These are phyloP conservation scores for Zostera marina DNA, from an alignment of 116 monocot species.

Conservation along the genomic window DNA sequence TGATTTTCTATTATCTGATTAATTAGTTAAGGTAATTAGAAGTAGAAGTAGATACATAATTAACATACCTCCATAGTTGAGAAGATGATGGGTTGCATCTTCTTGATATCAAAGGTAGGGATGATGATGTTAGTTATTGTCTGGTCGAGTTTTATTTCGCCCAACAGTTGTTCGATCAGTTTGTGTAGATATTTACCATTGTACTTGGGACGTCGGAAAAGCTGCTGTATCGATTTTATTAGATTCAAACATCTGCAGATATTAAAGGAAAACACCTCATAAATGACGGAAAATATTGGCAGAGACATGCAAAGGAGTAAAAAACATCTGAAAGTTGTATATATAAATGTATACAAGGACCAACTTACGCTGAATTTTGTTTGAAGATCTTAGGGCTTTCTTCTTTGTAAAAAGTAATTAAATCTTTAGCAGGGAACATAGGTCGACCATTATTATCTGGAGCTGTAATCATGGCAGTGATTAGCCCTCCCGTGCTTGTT, in stretches of 20 bases:
- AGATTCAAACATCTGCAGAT: not conserved
- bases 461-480: conserved; percentile 9
- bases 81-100: conserved; percentile 24
- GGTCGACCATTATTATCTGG: conserved; percentile 6
- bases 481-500: conserved; percentile 12
- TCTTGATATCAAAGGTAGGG: conserved; percentile 30
- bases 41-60: too few species aligned
- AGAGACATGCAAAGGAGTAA: too few species aligned
- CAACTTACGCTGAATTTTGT: not conserved
- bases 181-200: conserved; percentile 22
- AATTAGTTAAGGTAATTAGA: too few species aligned
- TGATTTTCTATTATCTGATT: too few species aligned
- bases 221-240: not conserved
- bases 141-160: conserved; percentile 10
- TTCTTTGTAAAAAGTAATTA: conserved; percentile 1
- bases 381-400: conserved; percentile 8
- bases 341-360: not conserved
- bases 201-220: conserved; percentile 13
- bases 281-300: too few species aligned
- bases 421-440: conserved; percentile 5
- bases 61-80: conserved; percentile 23
- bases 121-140: conserved; percentile 28
- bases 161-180: conserved; percentile 5
- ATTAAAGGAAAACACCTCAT: too few species aligned
- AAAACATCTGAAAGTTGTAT: too few species aligned